phyloP scores from a whole-genome alignment of 2,329 filamentous ascomycete genomes.

The Aspergillus pseudoterreus region DNA sequence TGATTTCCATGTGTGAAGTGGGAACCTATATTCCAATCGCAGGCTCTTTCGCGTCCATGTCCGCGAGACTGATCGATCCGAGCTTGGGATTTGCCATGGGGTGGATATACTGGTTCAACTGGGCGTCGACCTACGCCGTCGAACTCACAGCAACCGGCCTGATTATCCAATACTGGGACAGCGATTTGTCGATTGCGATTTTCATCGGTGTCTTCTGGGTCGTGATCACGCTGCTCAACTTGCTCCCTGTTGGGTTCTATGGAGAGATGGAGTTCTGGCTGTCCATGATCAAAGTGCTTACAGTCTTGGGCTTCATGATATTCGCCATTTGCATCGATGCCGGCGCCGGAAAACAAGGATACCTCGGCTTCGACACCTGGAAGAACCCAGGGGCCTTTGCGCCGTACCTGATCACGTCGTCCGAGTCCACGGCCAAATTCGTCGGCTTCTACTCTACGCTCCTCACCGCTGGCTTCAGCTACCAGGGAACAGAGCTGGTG shows the following conservation, averaged over 20 bases:
- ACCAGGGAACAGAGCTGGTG: slow-evolving; percentile 65
- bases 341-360: slow-evolving; percentile 63
- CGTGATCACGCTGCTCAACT: slow-evolving; percentile 64
- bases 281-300: slow-evolving; percentile 71
- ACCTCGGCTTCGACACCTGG: slow-evolving; percentile 73
- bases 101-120: slow-evolving; percentile 79
- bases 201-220: slow-evolving; percentile 72
- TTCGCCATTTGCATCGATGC: slow-evolving; percentile 72
- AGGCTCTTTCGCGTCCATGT: slow-evolving; percentile 72
- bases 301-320: slow-evolving; percentile 72
- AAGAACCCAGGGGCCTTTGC: slow-evolving; percentile 63
- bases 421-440: slow-evolving; percentile 57
- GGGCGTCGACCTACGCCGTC: slow-evolving; percentile 68
- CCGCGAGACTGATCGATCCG: slow-evolving; percentile 71
- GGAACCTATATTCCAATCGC: slow-evolving; percentile 72
- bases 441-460: slow-evolving; percentile 56
- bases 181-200: slow-evolving; percentile 60
- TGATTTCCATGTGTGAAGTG: slow-evolving; percentile 65
- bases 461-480: slow-evolving; percentile 36
- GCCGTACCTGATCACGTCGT: slow-evolving; percentile 59
- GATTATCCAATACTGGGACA: slow-evolving; percentile 71
- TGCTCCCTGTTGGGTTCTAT: slow-evolving; percentile 67
- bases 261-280: slow-evolving; percentile 71
- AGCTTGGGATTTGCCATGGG: slow-evolving; percentile 72
- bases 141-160: slow-evolving; percentile 67